Evolutionary conservation across 306 rosid genomes (phyloP).

Genomic region (Quercus engelmannii): DNA sequence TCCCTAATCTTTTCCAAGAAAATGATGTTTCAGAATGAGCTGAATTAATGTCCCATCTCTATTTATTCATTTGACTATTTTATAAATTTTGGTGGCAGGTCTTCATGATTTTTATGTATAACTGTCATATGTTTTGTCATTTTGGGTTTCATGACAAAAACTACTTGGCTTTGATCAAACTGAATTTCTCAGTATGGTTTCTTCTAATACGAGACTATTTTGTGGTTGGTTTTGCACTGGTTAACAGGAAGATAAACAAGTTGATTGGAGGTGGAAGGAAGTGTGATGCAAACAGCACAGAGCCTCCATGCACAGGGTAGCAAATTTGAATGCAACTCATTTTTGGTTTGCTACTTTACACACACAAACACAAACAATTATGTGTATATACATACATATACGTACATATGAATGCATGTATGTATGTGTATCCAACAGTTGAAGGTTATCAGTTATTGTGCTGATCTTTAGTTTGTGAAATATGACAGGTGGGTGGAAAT

Average conservation of each 20-base stretch:
- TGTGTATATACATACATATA: neutral
- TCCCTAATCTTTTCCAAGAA: neutral
- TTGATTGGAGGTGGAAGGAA: slow-evolving; percentile 9
- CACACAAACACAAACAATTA: neutral
- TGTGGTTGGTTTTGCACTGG: neutral
- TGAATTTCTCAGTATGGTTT: neutral
- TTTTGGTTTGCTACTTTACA: neutral
- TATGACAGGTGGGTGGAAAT: slow-evolving; percentile 44
- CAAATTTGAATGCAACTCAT: neutral
- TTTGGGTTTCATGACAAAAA: neutral
- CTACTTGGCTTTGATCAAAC: neutral
- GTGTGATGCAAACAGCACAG: slow-evolving; percentile 16
- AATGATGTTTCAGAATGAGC: neutral
- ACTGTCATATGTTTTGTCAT: neutral
- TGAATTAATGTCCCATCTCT: neutral
- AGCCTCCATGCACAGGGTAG: slow-evolving; percentile 30
- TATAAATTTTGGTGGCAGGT: neutral
- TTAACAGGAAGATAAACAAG: slow-evolving; percentile 20
- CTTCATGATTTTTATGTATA: neutral
- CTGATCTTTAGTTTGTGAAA: neutral
- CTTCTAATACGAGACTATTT: neutral
- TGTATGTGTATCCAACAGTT: too few relatives aligned
- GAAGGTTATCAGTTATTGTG: too few relatives aligned
- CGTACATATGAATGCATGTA: neutral
- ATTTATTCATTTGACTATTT: neutral